A percentile compares a stretch with the other conserved stretches of the same genome.
Evolutionary conservation across 345 rosid species (phyloP).

Genomic region (Capsella bursapastoris): DNA sequence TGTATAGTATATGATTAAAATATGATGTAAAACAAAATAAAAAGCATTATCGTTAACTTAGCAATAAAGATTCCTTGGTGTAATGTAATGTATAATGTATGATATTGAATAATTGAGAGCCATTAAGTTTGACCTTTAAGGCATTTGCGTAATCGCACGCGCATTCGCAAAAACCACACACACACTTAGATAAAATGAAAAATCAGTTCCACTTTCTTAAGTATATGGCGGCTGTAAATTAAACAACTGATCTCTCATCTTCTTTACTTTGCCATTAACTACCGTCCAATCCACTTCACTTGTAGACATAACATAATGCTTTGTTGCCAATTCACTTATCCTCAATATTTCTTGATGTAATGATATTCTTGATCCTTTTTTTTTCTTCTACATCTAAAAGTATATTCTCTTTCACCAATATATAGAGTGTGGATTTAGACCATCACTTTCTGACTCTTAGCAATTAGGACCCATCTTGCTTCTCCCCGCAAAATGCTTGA

Average conservation of each 20-base stretch:
- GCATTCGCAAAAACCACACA: slow-evolving; percentile 31
- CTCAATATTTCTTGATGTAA: slow-evolving; percentile 24
- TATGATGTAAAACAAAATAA: too few species aligned
- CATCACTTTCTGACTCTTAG: background rate
- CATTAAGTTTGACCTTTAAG: slow-evolving; percentile 38
- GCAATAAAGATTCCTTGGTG: slow-evolving; percentile 22
- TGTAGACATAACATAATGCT: slow-evolving; percentile 18
- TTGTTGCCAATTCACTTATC: slow-evolving; percentile 33
- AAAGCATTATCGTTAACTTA: too few species aligned
- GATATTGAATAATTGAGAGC: slow-evolving; percentile 32
- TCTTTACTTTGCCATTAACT: background rate
- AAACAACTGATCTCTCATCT: background rate
- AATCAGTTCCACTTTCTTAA: slow-evolving; percentile 36
- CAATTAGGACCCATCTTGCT: slow-evolving; percentile 24
- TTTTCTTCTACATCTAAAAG: too few species aligned
- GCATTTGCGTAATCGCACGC: slow-evolving; percentile 39
- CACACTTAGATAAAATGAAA: background rate
- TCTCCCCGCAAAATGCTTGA: slow-evolving; percentile 21
- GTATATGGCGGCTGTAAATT: slow-evolving; percentile 20
- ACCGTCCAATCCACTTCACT: slow-evolving; percentile 43
- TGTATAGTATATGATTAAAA: too few species aligned
- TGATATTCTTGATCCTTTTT: background rate
- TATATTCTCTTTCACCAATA: too few species aligned
- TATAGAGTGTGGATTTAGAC: background rate
- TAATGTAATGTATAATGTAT: background rate